These are phyloP conservation scores for Sphagnum fallax DNA, from an alignment of 228 moss, liverwort and hornwort species.

Conservation along the genomic window DNA sequence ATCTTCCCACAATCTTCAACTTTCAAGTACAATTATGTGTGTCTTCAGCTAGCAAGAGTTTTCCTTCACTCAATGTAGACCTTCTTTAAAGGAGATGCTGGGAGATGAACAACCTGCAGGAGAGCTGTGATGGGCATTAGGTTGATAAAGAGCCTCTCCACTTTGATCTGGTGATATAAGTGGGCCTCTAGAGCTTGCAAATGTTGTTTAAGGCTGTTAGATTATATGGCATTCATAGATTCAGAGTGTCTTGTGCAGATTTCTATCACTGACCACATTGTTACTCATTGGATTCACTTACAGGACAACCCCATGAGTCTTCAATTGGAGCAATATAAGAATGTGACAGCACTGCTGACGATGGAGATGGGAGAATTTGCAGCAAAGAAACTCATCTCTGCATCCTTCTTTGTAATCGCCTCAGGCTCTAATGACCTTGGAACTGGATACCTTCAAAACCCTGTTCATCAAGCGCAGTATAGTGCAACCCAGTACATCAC, in stretches of 20 bases:
- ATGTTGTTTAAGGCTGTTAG: too few species aligned
- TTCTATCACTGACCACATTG: too few species aligned
- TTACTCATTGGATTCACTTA: constrained; percentile 1
- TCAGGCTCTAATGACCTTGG: constrained; percentile 37
- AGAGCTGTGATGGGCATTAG: too few species aligned
- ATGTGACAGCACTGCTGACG: constrained; percentile 16
- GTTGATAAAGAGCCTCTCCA: too few species aligned
- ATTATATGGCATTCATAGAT: too few species aligned
- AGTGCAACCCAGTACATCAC: constrained; percentile 18
- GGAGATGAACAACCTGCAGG: too few species aligned
- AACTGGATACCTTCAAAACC: constrained; percentile 7
- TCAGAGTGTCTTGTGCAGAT: too few species aligned
- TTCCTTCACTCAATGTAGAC: too few species aligned
- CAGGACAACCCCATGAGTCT: constrained; percentile 28
- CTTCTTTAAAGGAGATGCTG: neutral
- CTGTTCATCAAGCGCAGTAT: constrained; percentile 7
- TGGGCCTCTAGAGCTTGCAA: too few species aligned
- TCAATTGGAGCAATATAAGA: constrained; percentile 27
- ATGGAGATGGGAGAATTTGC: constrained; percentile 13
- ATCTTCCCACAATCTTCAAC: too few species aligned
- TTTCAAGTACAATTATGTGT: too few species aligned
- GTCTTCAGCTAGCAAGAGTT: too few species aligned
- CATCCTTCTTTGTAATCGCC: constrained; percentile 23
- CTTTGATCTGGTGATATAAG: neutral
- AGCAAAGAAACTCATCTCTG: constrained; percentile 15